Evolutionary conservation across 768 basidiomycete genomes (phyloP).

Genomic region (Tricholoma matsutake): DNA sequence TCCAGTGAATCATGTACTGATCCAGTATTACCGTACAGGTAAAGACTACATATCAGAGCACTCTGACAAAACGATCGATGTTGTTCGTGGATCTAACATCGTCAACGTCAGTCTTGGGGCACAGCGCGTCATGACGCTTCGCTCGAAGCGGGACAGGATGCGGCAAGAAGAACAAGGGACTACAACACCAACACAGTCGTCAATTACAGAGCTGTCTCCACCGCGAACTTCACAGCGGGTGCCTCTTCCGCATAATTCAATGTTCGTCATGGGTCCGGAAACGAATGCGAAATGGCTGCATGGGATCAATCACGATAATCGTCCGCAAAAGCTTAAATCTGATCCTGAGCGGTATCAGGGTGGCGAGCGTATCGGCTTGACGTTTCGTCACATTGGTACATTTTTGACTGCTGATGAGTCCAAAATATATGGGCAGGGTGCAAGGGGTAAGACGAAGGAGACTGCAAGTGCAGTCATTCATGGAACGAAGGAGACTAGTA

Average conservation of each 20-base stretch:
- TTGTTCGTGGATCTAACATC: conserved; percentile 68
- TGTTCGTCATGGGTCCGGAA: conserved; percentile 74
- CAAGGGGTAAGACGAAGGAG: conserved; percentile 55
- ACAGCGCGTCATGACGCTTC: conserved; percentile 73
- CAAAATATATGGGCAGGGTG: conserved; percentile 72
- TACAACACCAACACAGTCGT: neutral
- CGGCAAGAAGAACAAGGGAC: conserved; percentile 4
- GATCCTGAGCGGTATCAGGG: conserved; percentile 42
- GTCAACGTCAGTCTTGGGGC: conserved; percentile 83
- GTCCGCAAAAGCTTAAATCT: conserved; percentile 50
- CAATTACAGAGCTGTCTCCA: neutral
- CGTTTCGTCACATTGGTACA: conserved; percentile 77
- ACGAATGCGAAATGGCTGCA: conserved; percentile 79
- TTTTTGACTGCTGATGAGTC: conserved; percentile 53
- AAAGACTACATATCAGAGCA: conserved; percentile 85
- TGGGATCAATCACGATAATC: conserved; percentile 74
- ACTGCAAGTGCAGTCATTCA: conserved; percentile 52
- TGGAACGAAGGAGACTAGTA: conserved; percentile 45
- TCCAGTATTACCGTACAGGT: conserved; percentile 77
- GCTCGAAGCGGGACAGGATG: conserved; percentile 41
- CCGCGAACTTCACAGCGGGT: conserved; percentile 50
- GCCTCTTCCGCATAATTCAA: conserved; percentile 75
- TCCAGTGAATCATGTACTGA: conserved; percentile 80
- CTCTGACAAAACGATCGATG: conserved; percentile 84
- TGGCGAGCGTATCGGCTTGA: conserved; percentile 76